Percentiles rank a stretch among this genome's conserved stretches.
phyloP scores from a whole-genome alignment of 2,329 filamentous ascomycete genomes.

The Setomelanomma holmii region DNA sequence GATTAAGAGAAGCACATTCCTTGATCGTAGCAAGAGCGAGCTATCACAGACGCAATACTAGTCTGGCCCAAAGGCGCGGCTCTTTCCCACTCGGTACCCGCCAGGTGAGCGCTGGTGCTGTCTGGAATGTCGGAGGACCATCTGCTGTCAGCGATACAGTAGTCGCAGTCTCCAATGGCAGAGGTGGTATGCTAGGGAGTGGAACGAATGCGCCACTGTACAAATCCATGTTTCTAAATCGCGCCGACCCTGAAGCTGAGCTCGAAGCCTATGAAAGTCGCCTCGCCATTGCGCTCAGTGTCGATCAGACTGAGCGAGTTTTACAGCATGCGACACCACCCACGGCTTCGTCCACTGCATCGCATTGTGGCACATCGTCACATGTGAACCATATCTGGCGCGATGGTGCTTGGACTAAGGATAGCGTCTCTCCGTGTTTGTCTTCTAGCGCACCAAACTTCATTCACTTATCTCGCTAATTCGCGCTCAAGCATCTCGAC shows the following conservation, averaged over 20 bases:
- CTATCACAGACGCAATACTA: constrained; percentile 23
- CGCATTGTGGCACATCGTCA: neutral
- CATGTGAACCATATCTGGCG: constrained; percentile 46
- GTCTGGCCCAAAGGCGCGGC: constrained; percentile 30
- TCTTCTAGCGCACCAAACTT: constrained; percentile 10
- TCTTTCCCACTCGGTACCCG: constrained; percentile 31
- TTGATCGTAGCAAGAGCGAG: constrained; percentile 28
- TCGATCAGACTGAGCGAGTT: constrained; percentile 73
- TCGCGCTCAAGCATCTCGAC: constrained; percentile 28
- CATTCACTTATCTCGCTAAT: constrained; percentile 23
- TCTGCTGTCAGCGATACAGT: constrained; percentile 63
- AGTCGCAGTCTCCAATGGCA: constrained; percentile 64
- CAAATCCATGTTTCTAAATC: constrained; percentile 63
- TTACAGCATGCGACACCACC: constrained; percentile 53
- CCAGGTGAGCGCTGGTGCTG: constrained; percentile 69
- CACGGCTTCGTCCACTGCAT: constrained; percentile 10
- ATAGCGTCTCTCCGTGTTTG: constrained; percentile 43
- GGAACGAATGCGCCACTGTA: constrained; percentile 74
- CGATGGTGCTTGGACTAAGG: constrained; percentile 51
- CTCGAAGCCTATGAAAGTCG: constrained; percentile 74
- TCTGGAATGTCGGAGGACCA: constrained; percentile 80
- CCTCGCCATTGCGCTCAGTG: constrained; percentile 79
- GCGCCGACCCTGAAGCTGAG: constrained; percentile 63
- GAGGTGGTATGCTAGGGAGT: constrained; percentile 69
- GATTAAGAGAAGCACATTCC: constrained; percentile 42